Evolutionary conservation across 306 rosid species (phyloP), one percentile per base, ranked within the genome.

Genomic region (apple (Malus domestica)): DNA sequence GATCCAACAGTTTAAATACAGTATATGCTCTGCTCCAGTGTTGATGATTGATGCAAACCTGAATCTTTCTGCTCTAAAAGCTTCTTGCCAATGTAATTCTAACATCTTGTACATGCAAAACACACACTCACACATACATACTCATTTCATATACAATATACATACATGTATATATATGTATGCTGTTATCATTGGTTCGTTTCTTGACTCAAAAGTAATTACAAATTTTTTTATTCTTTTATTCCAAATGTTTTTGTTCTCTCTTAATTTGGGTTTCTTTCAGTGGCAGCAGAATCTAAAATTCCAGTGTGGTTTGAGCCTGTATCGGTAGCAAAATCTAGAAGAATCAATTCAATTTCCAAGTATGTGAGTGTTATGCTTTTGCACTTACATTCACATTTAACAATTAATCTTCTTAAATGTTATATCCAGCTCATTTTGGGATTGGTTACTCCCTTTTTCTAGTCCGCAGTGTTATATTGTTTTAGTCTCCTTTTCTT

Each of bases 281-380:
- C 84, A 91, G 98, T 91, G 74, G 97, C 96, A 1, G 91, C 90
- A 57, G 89, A 83, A 33, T 80, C 70, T 67, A 76, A 72, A 33
- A 78, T 90, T 74, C 97, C 96, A 67, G 90, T 93, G 71, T 93
- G 97, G 96, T 93, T 93, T 87, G 98, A 93, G 84, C 97, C 98
- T 19, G 98, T 93, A 18, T 91, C 97, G 2, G 97, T 93, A 82
- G 85, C 87, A 75, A 93, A 93, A 86, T 88, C 98, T 49, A 83
- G 74, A 87, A 93, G 90, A 86, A 86, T 94, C 83, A 86, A 73
- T 54, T 84, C 89, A 20, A 84, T 94, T 85, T 88, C 44, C 77
- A 79, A 91, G 84, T 81, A 91, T 88, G 96, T 94, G 89, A 94
- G 96, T 90, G 81, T 78, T 62, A 32, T 76, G 75, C 80, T 70